Evolutionary conservation across 83 land plant species (phyloP), one percentile per base, ranked within the genome.

Genomic region (Picea engelmannii): DNA sequence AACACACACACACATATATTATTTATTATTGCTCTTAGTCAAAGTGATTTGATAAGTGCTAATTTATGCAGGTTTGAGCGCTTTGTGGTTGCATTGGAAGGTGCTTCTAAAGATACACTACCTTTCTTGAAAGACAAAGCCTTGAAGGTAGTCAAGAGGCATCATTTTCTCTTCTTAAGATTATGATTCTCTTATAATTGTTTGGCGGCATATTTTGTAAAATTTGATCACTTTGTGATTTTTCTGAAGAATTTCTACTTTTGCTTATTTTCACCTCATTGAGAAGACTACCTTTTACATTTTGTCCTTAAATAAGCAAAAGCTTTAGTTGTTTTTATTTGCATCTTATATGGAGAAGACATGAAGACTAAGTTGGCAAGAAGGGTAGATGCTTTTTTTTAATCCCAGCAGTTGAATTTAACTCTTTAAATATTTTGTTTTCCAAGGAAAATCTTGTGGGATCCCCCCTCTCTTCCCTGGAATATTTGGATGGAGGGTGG

Each of bases 71-170:
- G 99, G 89, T 98, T 93, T 89, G 96, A 93, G 27, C 87, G 87
- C n/a, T 98, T 94, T 89, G 87, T 98, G 62, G 38, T 63, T 86
- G 95, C 96, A 44, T 88, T 98, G 42, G 98, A 96, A 70, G 99
- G 96, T 66, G 99, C 95, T 67, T 88, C 96, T 65, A 92, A 90
- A 74, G 99, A 98, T 89, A 81, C 83, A 40, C 84, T 96, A 65
- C 89, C 90, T 23, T 84, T 80, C 80, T 90, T 98, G 25, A 98
- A 94, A 81, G 89, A 91, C 82, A 93, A 93, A 85, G 89, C 99
- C n/a, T 40, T 96, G 81, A 98, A 94, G 99, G 99, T 98, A 80
- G 60, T 76, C 55, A 25, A 55, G 16, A 27, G 31, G 58, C 58
- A 44, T 44, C 47, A 44, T 44, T 44, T 44, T 44, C 47, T 44